Evolutionary conservation across 495 filamentous ascomycete genomes (phyloP), one percentile per base, ranked within the genome.

Genomic region (Peziza echinospora): DNA sequence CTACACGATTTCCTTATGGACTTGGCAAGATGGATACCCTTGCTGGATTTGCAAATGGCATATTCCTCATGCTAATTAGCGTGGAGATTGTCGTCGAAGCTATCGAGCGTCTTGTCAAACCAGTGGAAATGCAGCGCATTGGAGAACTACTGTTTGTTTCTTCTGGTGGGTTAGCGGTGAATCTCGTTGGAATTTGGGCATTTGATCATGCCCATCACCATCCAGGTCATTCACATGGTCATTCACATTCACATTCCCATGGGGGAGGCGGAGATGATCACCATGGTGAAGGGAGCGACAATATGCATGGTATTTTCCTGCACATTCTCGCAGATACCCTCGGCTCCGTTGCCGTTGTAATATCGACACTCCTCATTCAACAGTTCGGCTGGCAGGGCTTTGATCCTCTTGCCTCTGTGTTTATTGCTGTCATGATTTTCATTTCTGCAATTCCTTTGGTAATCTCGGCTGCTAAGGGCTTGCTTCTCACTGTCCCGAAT

Each of bases 231-330:
- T 26, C 45, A 8, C 61, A 64, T 40, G 56, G 51, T 26, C 59
- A 67, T 50, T 55, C 48, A 24, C 63, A 64, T 46, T 54, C 40
- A 28, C 60, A 60, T 39, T n/a, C 41, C 11, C 26, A 42, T 5
- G 16, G 26, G 19, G 28, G 25, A n/a, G 41, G 46, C 24, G 44
- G 48, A 24, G 26, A 51, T 21, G 41, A 44, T 5, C 19, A 30
- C 21, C 25, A 26, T 19, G 42, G 47, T 23, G 45, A 49, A 24
- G 53, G 62, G 46, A 93, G 91, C 59, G 91, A 99, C 55, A 99
- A 99, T 56, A 96, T 97, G 91, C 77, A 86, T 50, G 89, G 89
- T n/a, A 96, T 99, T 50, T 99, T 87, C 65, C 66, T 99, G 7
- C 89, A 99, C 55, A 82, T 99, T 46, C 67, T 96, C 3, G 91